Evolutionary conservation across 371 early-diverging fungal genomes (phyloP).

Genomic region (Mortierella sp.): DNA sequence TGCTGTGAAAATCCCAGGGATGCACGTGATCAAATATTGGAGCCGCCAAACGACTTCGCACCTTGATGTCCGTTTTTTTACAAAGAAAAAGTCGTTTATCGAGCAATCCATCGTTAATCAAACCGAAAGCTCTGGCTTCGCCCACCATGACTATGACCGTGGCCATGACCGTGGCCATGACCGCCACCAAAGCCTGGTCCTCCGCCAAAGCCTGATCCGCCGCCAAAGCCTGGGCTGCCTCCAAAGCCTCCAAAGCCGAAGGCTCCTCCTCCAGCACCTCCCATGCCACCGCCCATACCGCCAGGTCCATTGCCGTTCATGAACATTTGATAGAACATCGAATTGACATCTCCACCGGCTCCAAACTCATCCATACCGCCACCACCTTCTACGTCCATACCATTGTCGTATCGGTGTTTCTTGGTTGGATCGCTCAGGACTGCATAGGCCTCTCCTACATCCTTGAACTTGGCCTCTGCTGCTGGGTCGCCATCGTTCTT

Average conservation of each 20-base stretch:
- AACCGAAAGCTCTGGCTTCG: slow-evolving; percentile 57
- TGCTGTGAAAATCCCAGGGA: no score
- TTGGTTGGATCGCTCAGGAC: slow-evolving; percentile 85
- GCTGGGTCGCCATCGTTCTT: slow-evolving; percentile 73
- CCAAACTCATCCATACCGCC: slow-evolving; percentile 61
- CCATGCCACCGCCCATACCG: slow-evolving; percentile 22
- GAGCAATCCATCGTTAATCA: slow-evolving; percentile 51
- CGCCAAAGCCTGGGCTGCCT: slow-evolving; percentile 44
- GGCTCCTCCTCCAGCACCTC: slow-evolving; percentile 53
- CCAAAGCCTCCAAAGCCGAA: slow-evolving; percentile 56
- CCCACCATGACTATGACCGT: not conserved
- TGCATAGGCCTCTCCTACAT: slow-evolving; percentile 81
- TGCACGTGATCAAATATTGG: no score
- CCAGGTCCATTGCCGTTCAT: slow-evolving; percentile 56
- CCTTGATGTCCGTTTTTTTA: no score
- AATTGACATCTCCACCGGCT: slow-evolving; percentile 67
- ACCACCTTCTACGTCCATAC: slow-evolving; percentile 81
- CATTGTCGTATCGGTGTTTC: slow-evolving; percentile 82
- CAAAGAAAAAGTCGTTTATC: no score
- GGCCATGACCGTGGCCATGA: no score
- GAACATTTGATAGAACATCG: slow-evolving; percentile 76
- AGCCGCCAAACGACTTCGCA: no score
- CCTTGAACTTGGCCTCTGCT: slow-evolving; percentile 87
- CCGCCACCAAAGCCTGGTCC: slow-evolving; percentile 14
- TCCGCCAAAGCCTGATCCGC: slow-evolving; percentile 30